Conservation (phyloP, 2,329 filamentous ascomycete species). For the Arthrobotrys musiformis region DNA sequence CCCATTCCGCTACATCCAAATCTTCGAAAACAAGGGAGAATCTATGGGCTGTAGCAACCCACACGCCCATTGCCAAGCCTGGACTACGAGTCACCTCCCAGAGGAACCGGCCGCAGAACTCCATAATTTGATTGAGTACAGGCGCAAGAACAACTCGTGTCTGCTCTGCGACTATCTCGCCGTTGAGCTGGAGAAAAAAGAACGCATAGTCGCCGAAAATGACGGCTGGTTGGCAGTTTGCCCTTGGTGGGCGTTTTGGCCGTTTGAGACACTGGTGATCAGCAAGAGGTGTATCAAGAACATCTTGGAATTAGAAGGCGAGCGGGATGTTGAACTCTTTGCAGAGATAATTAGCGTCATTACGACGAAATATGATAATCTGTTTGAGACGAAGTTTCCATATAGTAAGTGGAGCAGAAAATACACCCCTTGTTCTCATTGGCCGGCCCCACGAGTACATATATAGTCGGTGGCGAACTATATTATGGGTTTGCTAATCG, state of each 20-base stretch:
- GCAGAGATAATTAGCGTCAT: conserved; percentile 89
- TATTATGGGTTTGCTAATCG: conserved; percentile 4
- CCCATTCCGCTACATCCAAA: conserved; percentile 95
- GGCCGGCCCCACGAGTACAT: not conserved
- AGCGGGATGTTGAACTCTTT: conserved; percentile 76
- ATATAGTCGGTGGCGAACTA: not conserved
- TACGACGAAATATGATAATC: conserved; percentile 90
- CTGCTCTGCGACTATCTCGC: conserved; percentile 87
- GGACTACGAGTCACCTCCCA: conserved; percentile 90
- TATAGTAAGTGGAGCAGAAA: conserved; percentile 73
- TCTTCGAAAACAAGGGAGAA: conserved; percentile 98
- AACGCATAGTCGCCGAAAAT: conserved; percentile 90
- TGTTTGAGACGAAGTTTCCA: conserved; percentile 96
- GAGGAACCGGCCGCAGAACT: conserved; percentile 88
- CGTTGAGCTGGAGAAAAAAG: conserved; percentile 81
- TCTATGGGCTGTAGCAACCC: conserved; percentile 99
- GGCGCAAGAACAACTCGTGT: conserved; percentile 75
- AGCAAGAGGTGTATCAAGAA: conserved; percentile 85
- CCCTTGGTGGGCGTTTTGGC: conserved; percentile 98
- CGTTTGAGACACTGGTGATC: conserved; percentile 92
- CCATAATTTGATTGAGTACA: conserved; percentile 80
- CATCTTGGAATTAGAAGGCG: conserved; percentile 78
- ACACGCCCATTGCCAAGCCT: conserved; percentile 95
- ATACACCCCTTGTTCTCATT: conserved; percentile 52
- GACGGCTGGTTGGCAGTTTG: conserved; percentile 84